Base-by-base conservation (phyloP, 202 grass and related monocot genomes). In the Carex arenaria region DNA sequence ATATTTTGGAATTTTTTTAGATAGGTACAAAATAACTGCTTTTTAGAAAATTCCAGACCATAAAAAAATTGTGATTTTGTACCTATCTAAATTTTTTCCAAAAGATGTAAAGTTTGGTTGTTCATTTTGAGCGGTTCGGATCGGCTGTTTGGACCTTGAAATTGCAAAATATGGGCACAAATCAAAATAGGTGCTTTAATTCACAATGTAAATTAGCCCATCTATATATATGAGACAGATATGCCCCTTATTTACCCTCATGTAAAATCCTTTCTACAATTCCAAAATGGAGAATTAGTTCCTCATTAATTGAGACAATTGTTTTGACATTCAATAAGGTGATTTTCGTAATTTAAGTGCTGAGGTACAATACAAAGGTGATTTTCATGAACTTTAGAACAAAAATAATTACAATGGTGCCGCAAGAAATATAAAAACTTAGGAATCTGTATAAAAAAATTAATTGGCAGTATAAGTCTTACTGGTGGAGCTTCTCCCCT, bases 401-500 rank as follows among this genome's bases (percentile, higher is more conserved):
- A 55, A 75, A 15, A 1, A 23, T 9, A 30, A 34, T 14, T 34
- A 15, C 22, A 31, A 55, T 53, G 49, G 11, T 32, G 2, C 7
- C 3, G 10, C 22, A 32, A 6, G 28, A 76, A 34, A 76, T 13
- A 2, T 47, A 47, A 47, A 10, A 75, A 32, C 5, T 77, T 23
- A 1, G 3, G 14, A 34, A 56, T 56, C n/a, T 57, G 6, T 57
- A 56, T 18, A 57, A n/a, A 59, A 57, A n/a, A 19, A 34, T 36
- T 42, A 59, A 34, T 57, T 36, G 28, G 30, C 4, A 0, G 15
- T 67, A 81, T 83, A 67, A 82, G 57, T 78, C 85, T 90, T 95
- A 98, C 95, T 55, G 91, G 89, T 42, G 93, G 93, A 1, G 80
- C 85, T 87, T 92, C 91, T 75, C 93, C 95, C 86, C 84, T 98